Evolutionary conservation across 164 flowering plant species (phyloP).

Genomic region (Malania oleifera): DNA sequence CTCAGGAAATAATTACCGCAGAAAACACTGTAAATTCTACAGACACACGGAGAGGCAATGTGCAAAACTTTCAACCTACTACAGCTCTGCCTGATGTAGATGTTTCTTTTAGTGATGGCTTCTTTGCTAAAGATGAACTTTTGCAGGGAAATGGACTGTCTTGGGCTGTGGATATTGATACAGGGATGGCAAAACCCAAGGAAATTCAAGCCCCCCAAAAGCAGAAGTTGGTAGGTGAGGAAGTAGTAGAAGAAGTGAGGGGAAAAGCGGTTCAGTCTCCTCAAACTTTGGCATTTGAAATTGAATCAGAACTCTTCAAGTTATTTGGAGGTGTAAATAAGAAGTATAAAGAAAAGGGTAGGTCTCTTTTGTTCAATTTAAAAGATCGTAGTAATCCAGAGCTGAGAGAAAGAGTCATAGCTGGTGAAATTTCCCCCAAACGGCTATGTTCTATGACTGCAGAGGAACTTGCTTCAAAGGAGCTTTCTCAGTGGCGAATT

Average conservation of each 20-base stretch:
- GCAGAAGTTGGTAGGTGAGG: slow-evolving; percentile 23
- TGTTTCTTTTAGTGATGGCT: slow-evolving; percentile 47
- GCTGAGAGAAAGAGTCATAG: slow-evolving; percentile 79
- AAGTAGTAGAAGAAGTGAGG: slow-evolving; percentile 3
- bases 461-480: slow-evolving; percentile 98
- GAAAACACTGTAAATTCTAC: slow-evolving; percentile 16
- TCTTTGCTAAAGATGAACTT: slow-evolving; percentile 79
- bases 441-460: slow-evolving; percentile 90
- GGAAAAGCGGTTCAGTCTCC: slow-evolving; percentile 26
- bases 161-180: slow-evolving; percentile 68
- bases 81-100: slow-evolving; percentile 48
- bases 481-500: slow-evolving; percentile 93
- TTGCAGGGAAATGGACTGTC: slow-evolving; percentile 88
- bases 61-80: slow-evolving; percentile 37
- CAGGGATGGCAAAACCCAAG: slow-evolving; percentile 19
- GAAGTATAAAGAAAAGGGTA: slow-evolving; percentile 92
- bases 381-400: slow-evolving; percentile 94
- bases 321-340: slow-evolving; percentile 95
- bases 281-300: slow-evolving; percentile 51
- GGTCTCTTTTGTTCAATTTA: slow-evolving; percentile 89
- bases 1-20: slow-evolving; percentile 13
- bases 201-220: slow-evolving; percentile 26
- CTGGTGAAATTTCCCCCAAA: slow-evolving; percentile 79
- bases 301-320: slow-evolving; percentile 86
- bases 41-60: slow-evolving; percentile 21